Conservation (phyloP, 228 moss, liverwort and hornwort genomes). For the Sphagnum magellanicum region DNA sequence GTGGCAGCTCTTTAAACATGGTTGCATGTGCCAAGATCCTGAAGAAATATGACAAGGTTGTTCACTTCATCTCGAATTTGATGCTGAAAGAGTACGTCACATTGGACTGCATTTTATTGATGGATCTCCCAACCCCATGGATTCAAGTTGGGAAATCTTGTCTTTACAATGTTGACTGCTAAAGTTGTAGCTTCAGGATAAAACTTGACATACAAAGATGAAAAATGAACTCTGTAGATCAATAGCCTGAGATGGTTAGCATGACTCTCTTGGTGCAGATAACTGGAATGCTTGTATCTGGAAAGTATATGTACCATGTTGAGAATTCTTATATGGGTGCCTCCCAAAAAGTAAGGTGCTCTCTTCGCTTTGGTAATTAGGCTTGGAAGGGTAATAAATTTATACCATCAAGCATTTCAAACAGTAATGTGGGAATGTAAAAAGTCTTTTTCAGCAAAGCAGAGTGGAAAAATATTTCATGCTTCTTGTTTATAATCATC, state of each 20-base stretch:
- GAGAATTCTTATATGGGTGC: conserved; percentile 38
- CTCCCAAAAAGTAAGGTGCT: conserved; percentile 18
- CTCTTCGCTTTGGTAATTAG: too few species aligned
- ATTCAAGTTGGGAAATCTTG: not conserved
- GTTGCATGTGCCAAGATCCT: conserved; percentile 91
- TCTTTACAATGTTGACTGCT: not conserved
- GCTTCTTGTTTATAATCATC: too few species aligned
- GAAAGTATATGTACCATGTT: conserved; percentile 35
- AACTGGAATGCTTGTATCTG: conserved; percentile 27
- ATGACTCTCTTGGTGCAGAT: conserved; percentile 7
- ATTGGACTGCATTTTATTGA: not conserved
- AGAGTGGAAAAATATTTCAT: too few species aligned
- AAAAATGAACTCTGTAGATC: not conserved
- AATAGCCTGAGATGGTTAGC: too few species aligned
- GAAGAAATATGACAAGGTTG: conserved; percentile 93
- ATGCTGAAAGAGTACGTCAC: not conserved
- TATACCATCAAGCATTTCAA: too few species aligned
- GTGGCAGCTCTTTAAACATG: conserved; percentile 79
- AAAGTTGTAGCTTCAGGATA: not conserved
- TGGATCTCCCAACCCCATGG: not conserved
- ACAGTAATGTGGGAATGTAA: too few species aligned
- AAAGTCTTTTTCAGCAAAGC: too few species aligned
- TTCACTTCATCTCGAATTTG: conserved; percentile 1
- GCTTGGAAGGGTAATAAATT: too few species aligned
- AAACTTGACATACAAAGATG: not conserved